Evolutionary conservation across 176 grass and related monocot genomes (phyloP), one percentile per base, ranked within the genome.

Genomic region (Lolium rigidum): DNA sequence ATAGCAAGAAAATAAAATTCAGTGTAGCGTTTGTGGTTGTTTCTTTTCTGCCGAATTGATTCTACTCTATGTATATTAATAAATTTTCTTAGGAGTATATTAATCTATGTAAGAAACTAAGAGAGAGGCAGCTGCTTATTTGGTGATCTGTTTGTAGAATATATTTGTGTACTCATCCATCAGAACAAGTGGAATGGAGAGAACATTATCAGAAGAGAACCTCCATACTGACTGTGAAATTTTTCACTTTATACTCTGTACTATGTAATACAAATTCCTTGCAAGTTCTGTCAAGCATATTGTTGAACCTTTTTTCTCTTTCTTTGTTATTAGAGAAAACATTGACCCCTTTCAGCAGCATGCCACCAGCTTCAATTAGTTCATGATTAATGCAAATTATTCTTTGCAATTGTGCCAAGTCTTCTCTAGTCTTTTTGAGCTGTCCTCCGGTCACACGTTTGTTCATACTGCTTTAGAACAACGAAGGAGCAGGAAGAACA

Each of bases 391-490:
- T 16, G 64, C 56, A 87, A 64, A 58, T 74, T 66, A 67, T 80
- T 74, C 59, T 14, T 89, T 81, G 37, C 60, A 85, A n/a, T 49
- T 58, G 46, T 83, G 37, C 44, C 64, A 74, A 37, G 84, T 90
- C 49, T 74, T 74, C 47, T 83, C 24, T 28, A 26, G 18, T 80
- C 47, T 3, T 76, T 81, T 64, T 76, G 79, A 81, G 70, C 69
- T 77, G 78, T 77, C 75, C 54, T 83, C 71, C 57, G 25, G 75
- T 74, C 48, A 83, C 48, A 58, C 0, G 74, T 87, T 87, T 79
- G 24, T 66, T 83, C 52, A 74, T 73, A 73, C 35, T 31, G 21
- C 55, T 90, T 48, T 80, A 57, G 79, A 80, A 87, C 73, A 90
- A 37, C 3, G 15, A 73, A 49, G 46, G 14, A 83, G 48, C 49